Percentiles rank a stretch among this genome's conserved stretches.
These are phyloP conservation scores for Epicoccum sorghinum DNA, from an alignment of 2,329 filamentous ascomycete genomes.

Conservation along the genomic window DNA sequence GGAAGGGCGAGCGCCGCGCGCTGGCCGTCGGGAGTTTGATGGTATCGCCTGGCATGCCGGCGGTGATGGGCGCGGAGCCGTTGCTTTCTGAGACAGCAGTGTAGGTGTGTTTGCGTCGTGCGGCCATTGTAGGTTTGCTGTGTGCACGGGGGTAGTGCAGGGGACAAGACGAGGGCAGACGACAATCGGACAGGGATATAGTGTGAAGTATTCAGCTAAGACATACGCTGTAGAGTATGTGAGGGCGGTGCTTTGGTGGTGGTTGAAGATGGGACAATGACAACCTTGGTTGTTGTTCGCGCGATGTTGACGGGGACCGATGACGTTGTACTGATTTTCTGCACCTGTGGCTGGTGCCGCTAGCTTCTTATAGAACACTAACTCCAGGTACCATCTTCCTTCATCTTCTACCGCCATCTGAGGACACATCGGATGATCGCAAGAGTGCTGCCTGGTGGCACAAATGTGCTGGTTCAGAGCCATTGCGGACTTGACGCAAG, in stretches of 20 bases:
- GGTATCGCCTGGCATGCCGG: constrained; percentile 32
- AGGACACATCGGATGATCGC: constrained; percentile 18
- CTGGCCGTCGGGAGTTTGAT: constrained; percentile 32
- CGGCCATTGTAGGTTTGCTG: constrained; percentile 31
- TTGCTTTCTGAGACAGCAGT: constrained; percentile 13
- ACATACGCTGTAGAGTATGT: background rate
- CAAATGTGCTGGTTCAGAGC: too few relatives aligned
- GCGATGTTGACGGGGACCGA: constrained; percentile 16
- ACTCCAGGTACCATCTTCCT: constrained; percentile 17
- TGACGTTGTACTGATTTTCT: constrained; percentile 31
- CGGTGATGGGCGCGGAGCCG: constrained; percentile 26
- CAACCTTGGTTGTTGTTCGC: constrained; percentile 2
- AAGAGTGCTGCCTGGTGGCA: background rate
- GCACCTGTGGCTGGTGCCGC: constrained; percentile 24
- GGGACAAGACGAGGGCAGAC: background rate
- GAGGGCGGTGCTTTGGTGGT: background rate
- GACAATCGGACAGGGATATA: background rate
- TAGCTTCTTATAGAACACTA: constrained; percentile 20
- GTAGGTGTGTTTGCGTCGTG: constrained; percentile 39
- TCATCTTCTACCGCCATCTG: constrained; percentile 18
- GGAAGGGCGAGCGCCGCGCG: constrained; percentile 60
- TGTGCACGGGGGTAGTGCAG: background rate
- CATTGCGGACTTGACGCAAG: too few relatives aligned
- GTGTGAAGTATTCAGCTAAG: too few relatives aligned
- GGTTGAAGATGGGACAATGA: background rate